Evolutionary conservation across 306 rosid species (phyloP).

Genomic region (Dalbergia cochinchinensis): DNA sequence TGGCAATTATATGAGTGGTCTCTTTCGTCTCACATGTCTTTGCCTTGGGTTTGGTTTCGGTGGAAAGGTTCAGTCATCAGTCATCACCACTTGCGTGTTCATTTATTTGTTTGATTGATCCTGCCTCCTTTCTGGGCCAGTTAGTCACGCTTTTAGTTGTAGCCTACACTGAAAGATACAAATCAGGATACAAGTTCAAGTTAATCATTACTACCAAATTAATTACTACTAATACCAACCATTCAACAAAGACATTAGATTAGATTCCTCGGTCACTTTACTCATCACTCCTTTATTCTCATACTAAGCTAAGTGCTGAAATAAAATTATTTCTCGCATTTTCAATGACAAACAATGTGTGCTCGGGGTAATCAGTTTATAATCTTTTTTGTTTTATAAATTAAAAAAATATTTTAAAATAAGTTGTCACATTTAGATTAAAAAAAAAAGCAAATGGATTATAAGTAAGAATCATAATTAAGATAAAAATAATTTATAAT

Average conservation of each 20-base stretch:
- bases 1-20: slow-evolving; percentile 14
- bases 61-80: neutral
- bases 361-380: too few relatives aligned
- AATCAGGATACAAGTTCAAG: neutral
- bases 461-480: too few relatives aligned
- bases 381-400: too few relatives aligned
- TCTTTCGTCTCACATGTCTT: slow-evolving; percentile 27
- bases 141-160: slow-evolving; percentile 34
- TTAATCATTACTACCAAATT: neutral
- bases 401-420: too few relatives aligned
- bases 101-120: neutral
- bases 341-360: too few relatives aligned
- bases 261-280: neutral
- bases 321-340: too few relatives aligned
- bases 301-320: too few relatives aligned
- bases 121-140: neutral
- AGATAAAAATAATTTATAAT: too few relatives aligned
- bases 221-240: neutral
- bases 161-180: slow-evolving; percentile 41
- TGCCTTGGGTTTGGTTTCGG: neutral
- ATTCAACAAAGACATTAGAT: neutral
- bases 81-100: neutral
- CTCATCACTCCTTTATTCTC: neutral
- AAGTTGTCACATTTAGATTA: too few relatives aligned
- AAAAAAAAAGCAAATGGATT: too few relatives aligned